phyloP scores from a whole-genome alignment of 2,329 filamentous ascomycete genomes.

The Ascochyta fabae region DNA sequence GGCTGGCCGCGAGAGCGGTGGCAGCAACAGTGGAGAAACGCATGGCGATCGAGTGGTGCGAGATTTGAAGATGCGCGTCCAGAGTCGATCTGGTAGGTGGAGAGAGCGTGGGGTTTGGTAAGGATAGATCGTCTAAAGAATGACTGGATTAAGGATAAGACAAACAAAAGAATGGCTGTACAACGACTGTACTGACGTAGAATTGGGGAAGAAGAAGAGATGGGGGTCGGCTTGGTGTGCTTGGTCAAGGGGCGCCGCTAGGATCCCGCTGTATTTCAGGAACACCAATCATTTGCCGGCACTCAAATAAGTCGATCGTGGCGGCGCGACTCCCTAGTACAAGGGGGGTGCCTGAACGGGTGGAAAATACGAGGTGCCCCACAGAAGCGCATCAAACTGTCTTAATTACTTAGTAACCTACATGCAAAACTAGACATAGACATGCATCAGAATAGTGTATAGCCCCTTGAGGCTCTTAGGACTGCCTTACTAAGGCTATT shows the following conservation, averaged over 20 bases:
- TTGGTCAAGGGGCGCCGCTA: slow-evolving; percentile 39
- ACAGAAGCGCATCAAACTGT: too few species aligned
- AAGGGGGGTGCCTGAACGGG: too few species aligned
- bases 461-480: too few species aligned
- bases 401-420: too few species aligned
- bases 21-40: slow-evolving; percentile 44
- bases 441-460: too few species aligned
- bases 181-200: slow-evolving; percentile 26
- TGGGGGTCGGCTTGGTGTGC: slow-evolving; percentile 19
- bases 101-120: slow-evolving; percentile 2
- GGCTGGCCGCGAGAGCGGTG: slow-evolving; percentile 46
- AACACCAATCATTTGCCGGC: slow-evolving; percentile 22
- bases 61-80: slow-evolving; percentile 3
- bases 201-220: slow-evolving; percentile 21
- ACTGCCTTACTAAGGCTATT: neutral
- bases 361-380: too few species aligned
- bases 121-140: slow-evolving; percentile 12
- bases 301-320: neutral
- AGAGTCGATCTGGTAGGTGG: slow-evolving; percentile 1
- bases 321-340: too few species aligned
- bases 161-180: slow-evolving; percentile 35
- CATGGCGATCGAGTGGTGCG: slow-evolving; percentile 33
- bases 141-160: slow-evolving; percentile 23
- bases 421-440: too few species aligned
- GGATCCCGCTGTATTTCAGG: slow-evolving; percentile 17